A percentile compares a stretch with the other conserved stretches of the same genome.
Conservation (phyloP, 768 basidiomycete genomes). For the Lentinula detonsa region DNA sequence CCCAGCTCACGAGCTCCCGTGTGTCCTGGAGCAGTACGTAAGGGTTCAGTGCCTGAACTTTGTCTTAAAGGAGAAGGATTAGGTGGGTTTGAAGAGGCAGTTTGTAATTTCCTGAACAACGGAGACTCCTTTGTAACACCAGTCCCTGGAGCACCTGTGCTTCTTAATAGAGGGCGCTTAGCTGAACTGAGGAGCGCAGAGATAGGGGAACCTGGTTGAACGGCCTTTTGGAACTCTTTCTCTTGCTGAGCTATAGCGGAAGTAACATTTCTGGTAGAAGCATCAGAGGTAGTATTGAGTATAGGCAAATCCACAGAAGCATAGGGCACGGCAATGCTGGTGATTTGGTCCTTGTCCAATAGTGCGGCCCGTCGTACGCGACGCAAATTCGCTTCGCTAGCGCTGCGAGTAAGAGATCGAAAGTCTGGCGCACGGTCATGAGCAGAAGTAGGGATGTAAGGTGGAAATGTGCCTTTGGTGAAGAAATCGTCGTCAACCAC, state of each 20-base stretch:
- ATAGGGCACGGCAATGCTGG: slow-evolving; percentile 37
- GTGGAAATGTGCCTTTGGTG: slow-evolving; percentile 71
- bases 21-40: slow-evolving; percentile 8
- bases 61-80: slow-evolving; percentile 39
- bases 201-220: slow-evolving; percentile 93
- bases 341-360: slow-evolving; percentile 57
- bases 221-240: slow-evolving; percentile 94
- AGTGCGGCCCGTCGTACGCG: slow-evolving; percentile 56
- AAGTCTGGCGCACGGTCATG: slow-evolving; percentile 75
- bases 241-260: slow-evolving; percentile 80
- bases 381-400: slow-evolving; percentile 65
- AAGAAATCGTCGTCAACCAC: slow-evolving; percentile 87
- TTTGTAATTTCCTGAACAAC: slow-evolving; percentile 51
- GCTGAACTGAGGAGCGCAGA: slow-evolving; percentile 87
- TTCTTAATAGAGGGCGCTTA: slow-evolving; percentile 79
- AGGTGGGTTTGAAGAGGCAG: slow-evolving; percentile 31
- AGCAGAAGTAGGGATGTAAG: slow-evolving; percentile 74
- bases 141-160: slow-evolving; percentile 26
- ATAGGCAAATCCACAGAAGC: slow-evolving; percentile 13
- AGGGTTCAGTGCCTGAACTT: slow-evolving; percentile 28
- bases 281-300: slow-evolving; percentile 1
- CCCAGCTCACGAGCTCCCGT: slow-evolving; percentile 34
- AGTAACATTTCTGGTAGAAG: slow-evolving; percentile 33
- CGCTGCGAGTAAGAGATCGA: slow-evolving; percentile 51
- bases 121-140: slow-evolving; percentile 27